phyloP scores from a whole-genome alignment of 345 rosid genomes.

The Camelina hispida region DNA sequence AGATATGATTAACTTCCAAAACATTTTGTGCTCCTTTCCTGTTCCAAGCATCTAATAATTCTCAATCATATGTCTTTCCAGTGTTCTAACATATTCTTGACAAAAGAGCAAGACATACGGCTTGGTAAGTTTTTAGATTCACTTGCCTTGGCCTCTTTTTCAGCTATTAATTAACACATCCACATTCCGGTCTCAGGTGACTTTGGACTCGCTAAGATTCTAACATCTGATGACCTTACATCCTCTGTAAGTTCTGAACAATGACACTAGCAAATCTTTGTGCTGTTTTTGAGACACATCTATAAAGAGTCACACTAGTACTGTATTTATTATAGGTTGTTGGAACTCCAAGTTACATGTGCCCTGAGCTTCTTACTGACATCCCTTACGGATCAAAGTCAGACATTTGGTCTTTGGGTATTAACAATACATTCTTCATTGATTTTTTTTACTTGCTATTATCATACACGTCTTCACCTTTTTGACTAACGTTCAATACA shows the following conservation, averaged over 20 bases:
- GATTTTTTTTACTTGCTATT: not conserved
- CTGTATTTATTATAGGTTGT: slow-evolving; percentile 63
- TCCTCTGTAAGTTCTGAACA: slow-evolving; percentile 72
- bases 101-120: slow-evolving; percentile 86
- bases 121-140: slow-evolving; percentile 58
- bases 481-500: slow-evolving; percentile 13
- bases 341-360: slow-evolving; percentile 99
- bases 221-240: slow-evolving; percentile 90
- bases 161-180: slow-evolving; percentile 8
- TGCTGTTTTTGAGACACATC: slow-evolving; percentile 8
- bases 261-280: slow-evolving; percentile 5
- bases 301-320: not conserved
- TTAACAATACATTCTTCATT: slow-evolving; percentile 24
- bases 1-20: slow-evolving; percentile 8
- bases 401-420: slow-evolving; percentile 98
- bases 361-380: slow-evolving; percentile 99
- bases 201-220: slow-evolving; percentile 96
- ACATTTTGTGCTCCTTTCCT: not conserved
- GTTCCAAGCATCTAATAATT: slow-evolving; percentile 18
- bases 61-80: slow-evolving; percentile 50
- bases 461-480: slow-evolving; percentile 15
- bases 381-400: slow-evolving; percentile 98
- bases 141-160: not conserved
- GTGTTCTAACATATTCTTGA: slow-evolving; percentile 97
- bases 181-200: slow-evolving; percentile 66